Evolutionary conservation across 441 rosid genomes (phyloP).

Genomic region (Aquilaria agallochum): DNA sequence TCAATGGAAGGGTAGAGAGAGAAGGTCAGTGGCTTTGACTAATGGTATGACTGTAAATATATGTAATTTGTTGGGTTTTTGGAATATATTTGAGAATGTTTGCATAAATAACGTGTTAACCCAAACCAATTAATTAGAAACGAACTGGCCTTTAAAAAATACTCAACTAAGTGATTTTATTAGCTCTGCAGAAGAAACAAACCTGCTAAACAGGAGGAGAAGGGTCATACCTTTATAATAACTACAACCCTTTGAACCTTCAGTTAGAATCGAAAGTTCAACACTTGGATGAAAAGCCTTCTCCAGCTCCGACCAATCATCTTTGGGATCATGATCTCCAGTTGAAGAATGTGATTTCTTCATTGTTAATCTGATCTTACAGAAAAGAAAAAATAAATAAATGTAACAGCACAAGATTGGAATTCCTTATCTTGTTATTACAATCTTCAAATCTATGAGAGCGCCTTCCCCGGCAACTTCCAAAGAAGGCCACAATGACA

Average conservation of each 20-base stretch:
- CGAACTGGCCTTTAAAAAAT: too few species aligned
- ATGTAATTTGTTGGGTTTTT: too few species aligned
- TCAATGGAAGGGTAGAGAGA: too few species aligned
- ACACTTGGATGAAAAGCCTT: conserved; percentile 84
- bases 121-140: too few species aligned
- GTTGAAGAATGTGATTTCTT: conserved; percentile 84
- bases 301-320: conserved; percentile 71
- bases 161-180: too few species aligned
- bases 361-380: conserved; percentile 77
- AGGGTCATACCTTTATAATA: conserved; percentile 69
- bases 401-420: background rate
- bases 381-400: conserved; percentile 4
- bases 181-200: too few species aligned
- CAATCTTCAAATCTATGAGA: conserved; percentile 7
- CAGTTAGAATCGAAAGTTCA: conserved; percentile 69
- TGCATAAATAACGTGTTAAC: too few species aligned
- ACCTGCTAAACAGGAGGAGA: too few species aligned
- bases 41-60: too few species aligned
- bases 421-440: background rate
- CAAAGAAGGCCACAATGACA: conserved; percentile 90
- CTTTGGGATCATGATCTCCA: conserved; percentile 76
- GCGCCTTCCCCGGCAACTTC: conserved; percentile 80
- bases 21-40: too few species aligned
- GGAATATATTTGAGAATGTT: too few species aligned
- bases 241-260: conserved; percentile 90